Conservation (phyloP, 83 land plant species). For the Larix sibirica region DNA sequence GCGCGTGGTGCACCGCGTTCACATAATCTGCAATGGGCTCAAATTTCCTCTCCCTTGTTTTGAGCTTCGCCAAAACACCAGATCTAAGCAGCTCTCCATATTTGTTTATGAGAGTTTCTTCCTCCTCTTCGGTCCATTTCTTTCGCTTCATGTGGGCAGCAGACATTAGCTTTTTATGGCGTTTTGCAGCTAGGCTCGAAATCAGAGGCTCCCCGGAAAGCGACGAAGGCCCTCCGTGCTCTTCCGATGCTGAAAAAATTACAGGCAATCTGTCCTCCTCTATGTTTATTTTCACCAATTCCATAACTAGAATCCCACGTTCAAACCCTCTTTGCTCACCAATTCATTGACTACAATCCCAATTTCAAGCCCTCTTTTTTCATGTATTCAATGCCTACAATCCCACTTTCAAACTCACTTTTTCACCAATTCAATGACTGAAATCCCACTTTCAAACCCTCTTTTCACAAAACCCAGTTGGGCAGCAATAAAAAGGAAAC, state of each 20-base stretch:
- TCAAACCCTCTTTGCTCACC: background rate
- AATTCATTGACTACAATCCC: too few species aligned
- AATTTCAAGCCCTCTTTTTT: too few species aligned
- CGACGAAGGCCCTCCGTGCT: slow-evolving; percentile 6
- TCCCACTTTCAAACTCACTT: too few species aligned
- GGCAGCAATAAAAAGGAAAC: too few species aligned
- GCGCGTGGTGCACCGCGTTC: slow-evolving; percentile 49
- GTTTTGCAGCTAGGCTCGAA: slow-evolving; percentile 14
- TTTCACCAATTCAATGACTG: too few species aligned
- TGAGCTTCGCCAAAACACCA: slow-evolving; percentile 42
- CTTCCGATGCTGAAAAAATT: background rate
- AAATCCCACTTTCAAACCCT: too few species aligned
- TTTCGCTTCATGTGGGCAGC: slow-evolving; percentile 57
- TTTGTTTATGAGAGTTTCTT: slow-evolving; percentile 43
- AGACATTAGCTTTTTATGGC: slow-evolving; percentile 14
- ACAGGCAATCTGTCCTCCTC: slow-evolving; percentile 15
- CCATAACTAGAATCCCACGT: background rate
- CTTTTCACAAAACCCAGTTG: too few species aligned
- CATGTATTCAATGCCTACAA: too few species aligned
- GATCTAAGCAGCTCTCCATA: slow-evolving; percentile 40
- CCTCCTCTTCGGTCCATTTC: slow-evolving; percentile 74
- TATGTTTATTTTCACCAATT: slow-evolving; percentile 7
- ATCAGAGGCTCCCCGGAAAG: background rate
- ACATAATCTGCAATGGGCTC: slow-evolving; percentile 63
- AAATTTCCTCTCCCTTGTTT: slow-evolving; percentile 66